Evolutionary conservation across 1,284 basidiomycete species (phyloP), one percentile per base, ranked within the genome.

Genomic region (Rhodotorula sp.): DNA sequence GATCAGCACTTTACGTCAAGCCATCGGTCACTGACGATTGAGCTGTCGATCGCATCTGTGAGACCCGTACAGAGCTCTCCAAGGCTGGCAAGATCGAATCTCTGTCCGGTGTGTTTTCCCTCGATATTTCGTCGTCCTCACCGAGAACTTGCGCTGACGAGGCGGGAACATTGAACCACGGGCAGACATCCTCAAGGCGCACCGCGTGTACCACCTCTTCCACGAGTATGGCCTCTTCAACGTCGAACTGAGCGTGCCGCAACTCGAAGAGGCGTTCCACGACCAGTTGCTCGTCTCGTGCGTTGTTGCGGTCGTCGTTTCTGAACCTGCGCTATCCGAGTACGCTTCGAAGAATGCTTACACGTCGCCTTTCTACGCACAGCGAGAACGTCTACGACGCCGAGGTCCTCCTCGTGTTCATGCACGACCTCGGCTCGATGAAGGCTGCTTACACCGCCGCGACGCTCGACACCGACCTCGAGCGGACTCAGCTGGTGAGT

Each of bases 381-480:
- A 91, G 90, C 29, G 79, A 83, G 49, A 89, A 92, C 90, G 63
- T 87, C 88, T 80, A 79, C 71, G 80, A 87, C 18, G 79, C 79
- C 26, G 76, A 87, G 48, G 90, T 88, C 0, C 79, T 95, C 48
- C 86, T 97, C 31, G 81, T 96, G 52, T 91, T 96, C 77, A 87
- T 91, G 15, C 94, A 97, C 82, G 93, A 97, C 84, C 92, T 95
- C 79, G 93, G 93, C 31, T 93, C 93, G 78, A 83, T 97, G 63
- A 88, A 91, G 21, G 86, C 90, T 15, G 91, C 95, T 80, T 83
- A 92, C 18, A 87, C 89, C 64, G 88, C 89, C 26, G 87, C 86
- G 14, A 81, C 86, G n/a, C 87, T 90, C 71, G 87, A 95, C 78
- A 84, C 92, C 29, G 85, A 90, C 62, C 74, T 91, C 72, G 90